Conservation (phyloP, 441 rosid genomes). For the Euphorbia celastroides region DNA sequence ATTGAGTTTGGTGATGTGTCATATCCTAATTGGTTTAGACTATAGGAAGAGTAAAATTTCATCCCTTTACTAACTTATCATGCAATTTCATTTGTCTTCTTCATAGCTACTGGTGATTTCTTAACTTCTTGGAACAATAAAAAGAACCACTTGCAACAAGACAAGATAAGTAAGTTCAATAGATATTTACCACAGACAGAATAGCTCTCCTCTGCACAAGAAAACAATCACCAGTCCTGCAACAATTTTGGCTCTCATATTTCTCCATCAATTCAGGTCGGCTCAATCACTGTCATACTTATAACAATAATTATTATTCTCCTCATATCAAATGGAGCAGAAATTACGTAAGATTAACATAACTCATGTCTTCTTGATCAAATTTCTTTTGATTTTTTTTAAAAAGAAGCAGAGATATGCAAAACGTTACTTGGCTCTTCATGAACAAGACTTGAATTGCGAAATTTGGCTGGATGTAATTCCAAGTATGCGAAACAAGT, state of each 20-base stretch:
- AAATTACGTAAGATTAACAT: not conserved
- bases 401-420: not conserved
- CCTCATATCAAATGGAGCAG: not conserved
- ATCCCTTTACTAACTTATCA: not conserved
- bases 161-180: not conserved
- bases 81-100: not conserved
- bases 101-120: not conserved
- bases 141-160: not conserved
- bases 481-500: not conserved
- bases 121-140: not conserved
- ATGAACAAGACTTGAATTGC: not conserved
- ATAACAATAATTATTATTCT: not conserved
- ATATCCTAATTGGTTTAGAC: slow-evolving; percentile 19
- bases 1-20: slow-evolving; percentile 26
- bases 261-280: not conserved
- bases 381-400: no score
- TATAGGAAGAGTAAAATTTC: not conserved
- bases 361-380: no score
- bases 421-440: not conserved
- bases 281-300: slow-evolving; percentile 9
- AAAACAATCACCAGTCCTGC: not conserved
- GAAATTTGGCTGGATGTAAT: not conserved
- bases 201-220: not conserved
- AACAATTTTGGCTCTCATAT: not conserved
- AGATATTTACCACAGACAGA: not conserved